Base-by-base conservation (phyloP, 345 rosid species). In the Garcia nutans region DNA sequence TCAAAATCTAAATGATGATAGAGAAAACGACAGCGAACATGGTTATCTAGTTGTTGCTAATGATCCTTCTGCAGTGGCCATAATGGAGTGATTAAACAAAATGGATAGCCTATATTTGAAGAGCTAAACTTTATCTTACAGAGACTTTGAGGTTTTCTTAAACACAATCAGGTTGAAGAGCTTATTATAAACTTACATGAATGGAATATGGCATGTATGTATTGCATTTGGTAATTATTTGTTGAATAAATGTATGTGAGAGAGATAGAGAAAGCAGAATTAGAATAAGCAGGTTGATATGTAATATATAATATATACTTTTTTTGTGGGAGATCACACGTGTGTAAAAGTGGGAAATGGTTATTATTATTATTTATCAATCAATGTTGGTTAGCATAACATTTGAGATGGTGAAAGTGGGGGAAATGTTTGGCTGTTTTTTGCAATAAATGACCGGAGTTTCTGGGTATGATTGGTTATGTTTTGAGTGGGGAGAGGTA, bases 1-100 rank as follows among this genome's bases (percentile, higher is more conserved):
- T 78, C 85, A 62, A 71, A 80, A 79, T 78, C 79, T 61, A 24
- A 83, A 80, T 8, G 86, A 45, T 54, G 75, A 80, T 22, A 50
- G 73, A 60, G 69, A 76, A 47, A 72, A 68, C 6, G 82, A 85
- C 37, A 83, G 76, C 15, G 84, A 72, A 41, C 81, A 77, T 47
- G 76, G 56, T 13, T 84, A 70, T 78, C 73, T 52, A 70, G 55
- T 80, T 47, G 85, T 76, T 49, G 83, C 80, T 23, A 70, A 70
- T 71, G 78, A 80, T 77, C 78, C 81, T 75, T 82, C 83, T 76
- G 64, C 88, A 26, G 65, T 70, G 52, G 72, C 75, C 73, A 75
- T 84, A 23, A 82, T 79, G 82, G 82, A 80, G 33, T 80, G 81
- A 76, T 54, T 71, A 59, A 59, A 74, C 61, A 52, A 68, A 37